Evolutionary conservation across 768 basidiomycete genomes (phyloP), one percentile per base, ranked within the genome.

Genomic region (Dacryopinax primogenitus): DNA sequence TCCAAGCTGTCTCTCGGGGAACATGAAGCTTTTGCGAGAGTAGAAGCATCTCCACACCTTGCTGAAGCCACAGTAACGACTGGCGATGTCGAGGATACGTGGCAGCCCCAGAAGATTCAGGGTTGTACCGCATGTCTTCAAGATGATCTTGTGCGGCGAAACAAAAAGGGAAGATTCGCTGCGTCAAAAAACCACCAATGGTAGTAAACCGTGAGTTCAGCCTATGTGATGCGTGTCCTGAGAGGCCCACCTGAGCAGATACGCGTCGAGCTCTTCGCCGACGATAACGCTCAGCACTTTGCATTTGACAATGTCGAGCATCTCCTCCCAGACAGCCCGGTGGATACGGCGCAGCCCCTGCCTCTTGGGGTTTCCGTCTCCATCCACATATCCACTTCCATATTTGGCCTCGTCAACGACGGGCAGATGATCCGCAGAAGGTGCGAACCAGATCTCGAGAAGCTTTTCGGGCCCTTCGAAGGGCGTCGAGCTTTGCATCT

Each of bases 51-150:
- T 84, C 75, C 92, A 84, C 33, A 97, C 90, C 34, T 82, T 80
- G 28, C 78, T 78, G 67, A 92, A 76, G 62, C 82, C 79, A 12
- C 86, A 88, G 37, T 87, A 77, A 6, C 79, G 77, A 35, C 83
- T 80, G 1, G 96, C 96, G 72, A 98, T 95, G 71, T 92, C 86
- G 66, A 99, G 88, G 71, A 99, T 95, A 66, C 92, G 85, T 23
- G 92, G 91, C 62, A 99, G 82, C 13, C 96, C 96, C 68, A 95
- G 82, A 62, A 99, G 87, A 77, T 98, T 97, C 67, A 98, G 86
- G 3, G 96, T 99, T 2, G 96, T 99, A 28, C 96, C 96, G 75
- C 96, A 99, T 13, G 96, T 99, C 77, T 99, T 99, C 73, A 99
- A 84, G 71, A 99, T 98, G 67, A 99, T 82, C 65, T 92, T 87